These are phyloP conservation scores for Bidens hawaiensis DNA, from an alignment of 140 eudicot genomes.

Conservation along the genomic window DNA sequence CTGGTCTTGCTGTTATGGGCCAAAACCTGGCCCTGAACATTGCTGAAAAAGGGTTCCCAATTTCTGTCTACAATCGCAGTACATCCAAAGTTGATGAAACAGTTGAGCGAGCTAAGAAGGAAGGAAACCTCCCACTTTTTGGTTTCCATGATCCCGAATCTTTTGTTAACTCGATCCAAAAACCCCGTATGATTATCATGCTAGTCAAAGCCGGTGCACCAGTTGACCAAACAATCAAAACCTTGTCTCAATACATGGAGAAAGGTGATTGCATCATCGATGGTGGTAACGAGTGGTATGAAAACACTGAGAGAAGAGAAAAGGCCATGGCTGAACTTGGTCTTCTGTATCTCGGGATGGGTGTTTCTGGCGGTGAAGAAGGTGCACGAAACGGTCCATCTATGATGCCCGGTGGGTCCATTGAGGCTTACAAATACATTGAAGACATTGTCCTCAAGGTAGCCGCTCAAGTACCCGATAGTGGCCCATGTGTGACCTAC, in stretches of 20 bases:
- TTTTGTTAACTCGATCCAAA: constrained; percentile 50
- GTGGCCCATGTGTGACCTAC: too few relatives aligned
- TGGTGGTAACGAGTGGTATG: constrained; percentile 60
- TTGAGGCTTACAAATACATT: constrained; percentile 48
- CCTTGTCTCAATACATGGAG: too few relatives aligned
- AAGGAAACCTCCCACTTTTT: constrained; percentile 51
- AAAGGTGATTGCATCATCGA: constrained; percentile 57
- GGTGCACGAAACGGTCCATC: too few relatives aligned
- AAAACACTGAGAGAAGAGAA: constrained; percentile 55
- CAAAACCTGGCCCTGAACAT: too few relatives aligned
- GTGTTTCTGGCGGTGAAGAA: too few relatives aligned
- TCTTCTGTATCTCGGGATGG: too few relatives aligned
- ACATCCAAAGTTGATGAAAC: constrained; percentile 63
- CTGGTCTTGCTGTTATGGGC: constrained; percentile 72
- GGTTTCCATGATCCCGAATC: constrained; percentile 62
- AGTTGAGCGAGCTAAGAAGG: constrained; percentile 47
- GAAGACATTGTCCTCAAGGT: constrained; percentile 57
- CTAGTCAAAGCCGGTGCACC: constrained; percentile 59
- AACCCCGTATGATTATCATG: constrained; percentile 58
- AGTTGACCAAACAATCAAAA: too few relatives aligned
- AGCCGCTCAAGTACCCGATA: constrained; percentile 53
- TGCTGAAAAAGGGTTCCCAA: too few relatives aligned
- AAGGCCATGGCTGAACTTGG: constrained; percentile 51
- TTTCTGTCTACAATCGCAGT: too few relatives aligned
- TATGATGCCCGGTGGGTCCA: constrained; percentile 59